These are phyloP conservation scores for Yamadazyma membranifaciens DNA, from an alignment of 1,139 yeast species.

Conservation along the genomic window DNA sequence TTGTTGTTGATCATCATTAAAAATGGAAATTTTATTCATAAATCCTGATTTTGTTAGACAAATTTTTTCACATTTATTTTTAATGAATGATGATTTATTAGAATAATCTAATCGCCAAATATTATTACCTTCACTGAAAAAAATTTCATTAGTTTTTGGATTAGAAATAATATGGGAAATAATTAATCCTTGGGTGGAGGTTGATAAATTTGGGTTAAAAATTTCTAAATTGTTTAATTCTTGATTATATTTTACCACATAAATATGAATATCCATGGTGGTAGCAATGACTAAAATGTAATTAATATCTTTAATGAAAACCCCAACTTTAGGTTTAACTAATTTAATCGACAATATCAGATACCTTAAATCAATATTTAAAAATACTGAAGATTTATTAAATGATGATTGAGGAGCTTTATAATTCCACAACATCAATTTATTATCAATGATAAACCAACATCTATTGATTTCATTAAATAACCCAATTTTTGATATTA, in stretches of 20 bases:
- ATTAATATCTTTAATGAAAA: constrained; percentile 76
- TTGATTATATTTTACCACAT: constrained; percentile 63
- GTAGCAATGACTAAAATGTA: constrained; percentile 77
- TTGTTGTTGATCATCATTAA: constrained; percentile 28
- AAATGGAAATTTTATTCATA: constrained; percentile 16
- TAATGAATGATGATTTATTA: constrained; percentile 86
- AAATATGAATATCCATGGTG: constrained; percentile 71
- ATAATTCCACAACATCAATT: constrained; percentile 82
- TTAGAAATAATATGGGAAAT: constrained; percentile 63
- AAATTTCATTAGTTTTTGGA: constrained; percentile 71
- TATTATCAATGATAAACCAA: constrained; percentile 86
- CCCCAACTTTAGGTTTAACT: constrained; percentile 75
- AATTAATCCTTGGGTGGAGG: constrained; percentile 75
- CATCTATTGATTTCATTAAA: constrained; percentile 80
- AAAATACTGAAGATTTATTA: constrained; percentile 57
- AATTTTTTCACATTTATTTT: constrained; percentile 76
- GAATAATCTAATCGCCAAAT: constrained; percentile 88
- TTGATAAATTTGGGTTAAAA: constrained; percentile 80
- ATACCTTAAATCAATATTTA: constrained; percentile 77
- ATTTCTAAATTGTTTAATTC: constrained; percentile 59
- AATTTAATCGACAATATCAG: constrained; percentile 74
- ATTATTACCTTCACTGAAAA: constrained; percentile 76
- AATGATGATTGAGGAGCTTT: constrained; percentile 53
- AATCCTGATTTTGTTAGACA: constrained; percentile 73
- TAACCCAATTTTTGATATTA: constrained; percentile 76